Base-by-base conservation (phyloP, 2,329 filamentous ascomycete genomes). In the Penicillium sp. region DNA sequence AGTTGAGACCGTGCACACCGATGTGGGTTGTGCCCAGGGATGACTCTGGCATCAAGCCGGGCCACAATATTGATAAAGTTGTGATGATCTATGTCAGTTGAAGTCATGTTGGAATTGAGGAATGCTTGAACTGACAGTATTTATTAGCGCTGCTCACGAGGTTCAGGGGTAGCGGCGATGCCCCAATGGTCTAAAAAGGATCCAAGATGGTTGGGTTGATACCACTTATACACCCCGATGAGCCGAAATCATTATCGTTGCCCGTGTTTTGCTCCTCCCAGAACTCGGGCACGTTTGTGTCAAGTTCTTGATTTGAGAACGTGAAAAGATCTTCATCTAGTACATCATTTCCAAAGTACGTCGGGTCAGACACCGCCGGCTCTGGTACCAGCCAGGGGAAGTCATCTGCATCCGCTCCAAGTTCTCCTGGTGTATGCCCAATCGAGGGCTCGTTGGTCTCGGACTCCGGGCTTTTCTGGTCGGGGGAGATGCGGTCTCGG, bases 31-130 rank as follows among this genome's bases (percentile, higher is more conserved):
- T 13, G 1, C 49, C 49, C 10, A 15, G 1, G 28, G n/a, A 22
- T 35, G 49, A 22, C 19, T 51, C 35, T 12, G 49, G 49, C 49
- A 51, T 51, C n/a, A 51, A n/a, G 2, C 49, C 49, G 9, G 49
- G 49, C 49, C 49, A 51, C 13, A 51, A 35, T 3, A 51, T 24
- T 35, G 49, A 51, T 13, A 51, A 51, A 7, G 49, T 30, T 19
- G 17, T 50, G 26, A 35, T n/a, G 30, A 33, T 6, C 12, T 2
- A n/a, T 13, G 49, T 51, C 12, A 51, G 30, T 51, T 12, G n/a
- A 33, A 33, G 6, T 10, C 13, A 35, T 17, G 6, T 22, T 7
- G n/a, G n/a, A 22, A 15, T 22, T 8, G 17, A 22, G 9, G 28
- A 22, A 35, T 3, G 10, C 35, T 19, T n/a, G n/a, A 15, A 51